These are phyloP conservation scores for Fimicolochytrium jonesii DNA, from an alignment of 192 early-diverging fungal genomes.

Conservation along the genomic window DNA sequence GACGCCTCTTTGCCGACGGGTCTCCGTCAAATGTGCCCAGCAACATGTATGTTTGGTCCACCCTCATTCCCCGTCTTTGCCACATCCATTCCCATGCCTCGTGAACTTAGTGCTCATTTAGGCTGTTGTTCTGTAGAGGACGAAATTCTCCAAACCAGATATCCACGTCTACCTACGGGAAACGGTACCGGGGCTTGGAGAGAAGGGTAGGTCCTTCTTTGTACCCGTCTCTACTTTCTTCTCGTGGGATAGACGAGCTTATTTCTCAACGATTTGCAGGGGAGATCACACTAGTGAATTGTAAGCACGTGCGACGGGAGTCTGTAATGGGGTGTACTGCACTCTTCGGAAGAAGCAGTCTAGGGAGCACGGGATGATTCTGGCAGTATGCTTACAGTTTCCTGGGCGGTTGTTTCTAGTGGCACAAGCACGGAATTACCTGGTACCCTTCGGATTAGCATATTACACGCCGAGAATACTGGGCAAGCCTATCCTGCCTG, in stretches of 20 bases:
- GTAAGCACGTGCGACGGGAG: conserved; percentile 21
- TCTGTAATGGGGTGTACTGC: too few relatives aligned
- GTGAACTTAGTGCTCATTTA: too few relatives aligned
- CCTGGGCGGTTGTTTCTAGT: conserved; percentile 8
- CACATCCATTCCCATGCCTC: too few relatives aligned
- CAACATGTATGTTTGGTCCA: too few relatives aligned
- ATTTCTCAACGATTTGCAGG: neutral
- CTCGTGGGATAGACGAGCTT: neutral
- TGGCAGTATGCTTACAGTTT: too few relatives aligned
- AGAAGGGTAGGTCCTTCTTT: conserved; percentile 34
- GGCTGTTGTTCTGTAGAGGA: too few relatives aligned
- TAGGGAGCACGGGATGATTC: too few relatives aligned
- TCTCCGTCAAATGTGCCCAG: too few relatives aligned
- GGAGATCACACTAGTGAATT: conserved; percentile 22
- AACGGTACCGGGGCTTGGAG: conserved; percentile 49
- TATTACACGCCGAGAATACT: conserved; percentile 33
- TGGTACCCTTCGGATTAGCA: conserved; percentile 34
- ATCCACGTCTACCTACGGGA: conserved; percentile 27
- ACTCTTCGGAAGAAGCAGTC: too few relatives aligned
- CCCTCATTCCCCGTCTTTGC: too few relatives aligned
- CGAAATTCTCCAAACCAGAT: conserved; percentile 33
- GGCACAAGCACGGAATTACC: conserved; percentile 28
- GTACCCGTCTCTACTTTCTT: neutral
- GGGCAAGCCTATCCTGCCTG: conserved; percentile 35
- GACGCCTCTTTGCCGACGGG: too few relatives aligned